Evolutionary conservation across 2,329 filamentous ascomycete genomes (phyloP).

Genomic region (Xenosphaeropsis pyriputrescens): DNA sequence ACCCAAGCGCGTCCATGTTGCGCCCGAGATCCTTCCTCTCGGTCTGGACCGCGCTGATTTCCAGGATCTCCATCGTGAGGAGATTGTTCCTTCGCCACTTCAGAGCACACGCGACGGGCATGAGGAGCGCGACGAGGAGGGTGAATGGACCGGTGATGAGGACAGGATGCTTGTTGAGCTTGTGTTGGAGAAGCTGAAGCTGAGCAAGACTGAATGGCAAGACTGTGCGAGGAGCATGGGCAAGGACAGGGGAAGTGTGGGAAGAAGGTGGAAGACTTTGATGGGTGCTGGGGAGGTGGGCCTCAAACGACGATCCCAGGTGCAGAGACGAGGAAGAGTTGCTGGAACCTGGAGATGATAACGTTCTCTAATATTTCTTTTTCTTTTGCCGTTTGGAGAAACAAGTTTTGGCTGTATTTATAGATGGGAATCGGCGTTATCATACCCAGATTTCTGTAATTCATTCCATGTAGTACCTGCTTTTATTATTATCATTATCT

Average conservation of each 20-base stretch:
- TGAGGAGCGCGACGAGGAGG: slow-evolving; percentile 8
- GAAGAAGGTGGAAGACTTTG: slow-evolving; percentile 47
- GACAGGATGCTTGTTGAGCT: slow-evolving; percentile 53
- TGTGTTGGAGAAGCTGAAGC: slow-evolving; percentile 49
- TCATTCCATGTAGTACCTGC: too few species aligned
- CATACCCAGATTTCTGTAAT: too few species aligned
- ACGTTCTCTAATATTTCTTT: neutral
- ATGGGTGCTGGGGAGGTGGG: slow-evolving; percentile 44
- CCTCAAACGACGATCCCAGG: slow-evolving; percentile 29
- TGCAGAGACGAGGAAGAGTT: slow-evolving; percentile 28
- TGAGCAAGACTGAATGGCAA: slow-evolving; percentile 51
- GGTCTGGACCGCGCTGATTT: slow-evolving; percentile 44
- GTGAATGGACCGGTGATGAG: slow-evolving; percentile 46
- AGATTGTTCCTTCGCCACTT: neutral
- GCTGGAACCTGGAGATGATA: slow-evolving; percentile 38
- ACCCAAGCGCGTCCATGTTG: slow-evolving; percentile 44
- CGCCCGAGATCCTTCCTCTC: slow-evolving; percentile 43
- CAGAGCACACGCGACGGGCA: slow-evolving; percentile 21
- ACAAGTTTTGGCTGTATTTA: too few species aligned
- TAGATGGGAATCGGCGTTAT: too few species aligned
- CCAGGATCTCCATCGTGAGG: slow-evolving; percentile 29
- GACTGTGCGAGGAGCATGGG: slow-evolving; percentile 51
- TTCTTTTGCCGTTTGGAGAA: neutral
- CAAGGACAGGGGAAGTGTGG: slow-evolving; percentile 40
- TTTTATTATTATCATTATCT: too few species aligned